These are phyloP conservation scores for Taiwanofungus camphoratus DNA, from an alignment of 1,284 basidiomycete species.

Conservation along the genomic window DNA sequence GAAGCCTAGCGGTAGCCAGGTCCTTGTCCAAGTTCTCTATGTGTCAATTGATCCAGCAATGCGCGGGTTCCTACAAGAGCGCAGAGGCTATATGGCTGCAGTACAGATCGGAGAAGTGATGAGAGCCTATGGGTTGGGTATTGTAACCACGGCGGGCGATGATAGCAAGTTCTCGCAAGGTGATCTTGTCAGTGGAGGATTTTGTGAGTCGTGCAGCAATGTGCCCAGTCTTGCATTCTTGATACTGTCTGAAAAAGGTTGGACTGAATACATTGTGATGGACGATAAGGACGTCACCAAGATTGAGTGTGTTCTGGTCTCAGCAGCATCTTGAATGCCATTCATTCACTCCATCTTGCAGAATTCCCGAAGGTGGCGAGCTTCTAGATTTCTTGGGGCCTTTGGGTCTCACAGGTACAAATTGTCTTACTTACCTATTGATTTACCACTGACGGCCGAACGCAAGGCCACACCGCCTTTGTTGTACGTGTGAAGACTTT, in stretches of 20 bases:
- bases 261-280: slow-evolving; percentile 72
- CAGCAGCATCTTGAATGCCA: slow-evolving; percentile 18
- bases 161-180: slow-evolving; percentile 52
- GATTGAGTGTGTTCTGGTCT: slow-evolving; percentile 38
- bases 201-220: slow-evolving; percentile 35
- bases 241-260: slow-evolving; percentile 42
- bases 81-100: slow-evolving; percentile 58
- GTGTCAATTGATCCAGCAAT: slow-evolving; percentile 81
- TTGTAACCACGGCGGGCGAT: slow-evolving; percentile 55
- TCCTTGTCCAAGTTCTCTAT: slow-evolving; percentile 69
- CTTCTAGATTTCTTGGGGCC: slow-evolving; percentile 74
- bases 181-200: slow-evolving; percentile 55
- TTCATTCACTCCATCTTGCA: slow-evolving; percentile 21
- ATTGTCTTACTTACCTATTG: not conserved
- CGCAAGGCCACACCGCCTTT: slow-evolving; percentile 75
- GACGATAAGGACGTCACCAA: slow-evolving; percentile 50
- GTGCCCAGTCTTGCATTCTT: slow-evolving; percentile 7
- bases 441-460: not conserved
- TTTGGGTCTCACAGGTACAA: slow-evolving; percentile 60
- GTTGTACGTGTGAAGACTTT: slow-evolving; percentile 43
- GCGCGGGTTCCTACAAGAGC: slow-evolving; percentile 74
- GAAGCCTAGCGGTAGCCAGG: slow-evolving; percentile 50
- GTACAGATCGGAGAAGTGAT: slow-evolving; percentile 82
- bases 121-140: slow-evolving; percentile 68
- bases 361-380: slow-evolving; percentile 46